A percentile compares a stretch with the other conserved stretches of the same genome.
Conservation (phyloP, 441 rosid genomes). For the Croton setiger region DNA sequence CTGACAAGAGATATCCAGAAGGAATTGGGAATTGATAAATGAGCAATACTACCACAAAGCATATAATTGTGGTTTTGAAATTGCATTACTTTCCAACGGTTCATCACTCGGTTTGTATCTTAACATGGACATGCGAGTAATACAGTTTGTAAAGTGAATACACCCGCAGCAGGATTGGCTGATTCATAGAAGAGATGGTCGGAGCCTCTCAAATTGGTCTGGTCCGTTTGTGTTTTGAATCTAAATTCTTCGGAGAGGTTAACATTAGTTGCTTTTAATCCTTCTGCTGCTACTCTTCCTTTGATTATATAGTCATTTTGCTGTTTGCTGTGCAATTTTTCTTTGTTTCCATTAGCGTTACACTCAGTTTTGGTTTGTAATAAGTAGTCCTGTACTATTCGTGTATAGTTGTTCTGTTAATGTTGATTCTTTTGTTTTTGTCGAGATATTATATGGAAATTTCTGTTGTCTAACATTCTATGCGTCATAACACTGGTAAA, state of each 20-base stretch:
- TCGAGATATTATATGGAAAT: background rate
- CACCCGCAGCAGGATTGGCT: background rate
- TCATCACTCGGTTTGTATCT: background rate
- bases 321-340: background rate
- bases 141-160: background rate
- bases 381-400: background rate
- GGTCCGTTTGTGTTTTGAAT: background rate
- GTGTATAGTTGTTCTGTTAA: constrained; percentile 21
- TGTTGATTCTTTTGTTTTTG: background rate
- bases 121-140: constrained; percentile 1
- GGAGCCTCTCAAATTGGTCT: background rate
- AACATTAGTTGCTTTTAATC: background rate
- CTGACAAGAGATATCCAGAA: constrained; percentile 86
- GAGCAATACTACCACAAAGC: constrained; percentile 16
- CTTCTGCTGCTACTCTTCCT: background rate
- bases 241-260: background rate
- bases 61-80: constrained; percentile 6
- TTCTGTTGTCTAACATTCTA: background rate
- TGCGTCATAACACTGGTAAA: background rate
- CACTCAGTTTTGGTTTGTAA: constrained; percentile 22
- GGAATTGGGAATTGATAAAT: constrained; percentile 80
- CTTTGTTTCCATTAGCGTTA: background rate
- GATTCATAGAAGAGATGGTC: background rate
- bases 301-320: constrained; percentile 5
- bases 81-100: background rate